These are phyloP conservation scores for Saturnispora bothae DNA, from an alignment of 805 yeast genomes.

Conservation along the genomic window DNA sequence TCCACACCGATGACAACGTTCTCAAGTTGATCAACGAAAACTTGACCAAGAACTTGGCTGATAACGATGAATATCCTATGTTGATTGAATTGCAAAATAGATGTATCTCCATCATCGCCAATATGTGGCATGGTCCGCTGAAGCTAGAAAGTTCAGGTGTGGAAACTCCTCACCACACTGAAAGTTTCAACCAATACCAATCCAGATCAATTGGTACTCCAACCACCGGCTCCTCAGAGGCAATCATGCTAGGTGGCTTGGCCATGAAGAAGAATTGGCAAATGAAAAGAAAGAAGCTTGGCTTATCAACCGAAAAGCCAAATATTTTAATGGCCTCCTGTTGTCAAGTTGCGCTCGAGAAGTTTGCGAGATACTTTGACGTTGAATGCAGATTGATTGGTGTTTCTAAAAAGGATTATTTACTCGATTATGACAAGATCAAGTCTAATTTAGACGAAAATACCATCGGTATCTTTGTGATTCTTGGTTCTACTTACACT, in stretches of 20 bases:
- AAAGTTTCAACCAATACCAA: conserved; percentile 7
- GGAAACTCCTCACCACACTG: conserved; percentile 9
- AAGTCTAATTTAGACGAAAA: conserved; percentile 71
- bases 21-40: conserved; percentile 53
- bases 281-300: conserved; percentile 45
- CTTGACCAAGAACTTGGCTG: conserved; percentile 80
- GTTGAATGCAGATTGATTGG: conserved; percentile 75
- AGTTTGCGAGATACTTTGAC: conserved; percentile 88
- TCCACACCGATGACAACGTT: conserved; percentile 47
- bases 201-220: conserved; percentile 68
- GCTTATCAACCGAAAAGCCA: conserved; percentile 54
- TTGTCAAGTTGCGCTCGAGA: conserved; percentile 90
- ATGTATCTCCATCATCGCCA: conserved; percentile 69
- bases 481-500: conserved; percentile 85
- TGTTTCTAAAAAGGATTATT: conserved; percentile 51
- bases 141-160: conserved; percentile 15
- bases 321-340: conserved; percentile 87
- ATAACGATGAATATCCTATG: conserved; percentile 88
- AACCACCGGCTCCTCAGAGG: conserved; percentile 90
- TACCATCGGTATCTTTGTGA: conserved; percentile 84
- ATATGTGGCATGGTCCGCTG: conserved; percentile 68
- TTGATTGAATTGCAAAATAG: conserved; percentile 69
- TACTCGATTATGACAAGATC: conserved; percentile 51
- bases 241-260: conserved; percentile 85
- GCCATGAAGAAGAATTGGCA: conserved; percentile 92